A percentile compares a stretch with the other conserved stretches of the same genome.
Evolutionary conservation across 306 rosid species (phyloP).

Genomic region (Vigna nakashimae): DNA sequence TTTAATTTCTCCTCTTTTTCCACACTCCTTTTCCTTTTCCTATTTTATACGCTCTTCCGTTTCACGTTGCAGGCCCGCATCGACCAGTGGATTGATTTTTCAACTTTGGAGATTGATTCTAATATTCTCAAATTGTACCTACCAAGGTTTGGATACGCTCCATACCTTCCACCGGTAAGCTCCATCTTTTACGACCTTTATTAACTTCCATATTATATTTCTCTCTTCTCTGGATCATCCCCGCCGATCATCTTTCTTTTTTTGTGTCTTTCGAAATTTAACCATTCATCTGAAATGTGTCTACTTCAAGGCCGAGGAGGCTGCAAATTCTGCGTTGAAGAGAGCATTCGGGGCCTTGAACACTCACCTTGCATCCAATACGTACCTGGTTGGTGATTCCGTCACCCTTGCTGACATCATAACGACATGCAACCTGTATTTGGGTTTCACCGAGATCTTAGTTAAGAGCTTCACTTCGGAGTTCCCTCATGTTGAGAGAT

Average conservation of each 20-base stretch:
- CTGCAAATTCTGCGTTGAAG: constrained; percentile 59
- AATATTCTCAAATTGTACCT: constrained; percentile 47
- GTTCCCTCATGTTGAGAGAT: constrained; percentile 89
- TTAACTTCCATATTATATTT: neutral
- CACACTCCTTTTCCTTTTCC: neutral
- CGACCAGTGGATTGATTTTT: constrained; percentile 93
- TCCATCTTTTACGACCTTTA: neutral
- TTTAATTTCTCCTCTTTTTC: neutral
- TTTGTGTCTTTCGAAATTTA: too few relatives aligned
- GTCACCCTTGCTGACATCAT: constrained; percentile 87
- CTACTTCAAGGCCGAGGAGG: constrained; percentile 72
- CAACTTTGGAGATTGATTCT: constrained; percentile 77
- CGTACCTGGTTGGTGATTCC: constrained; percentile 78
- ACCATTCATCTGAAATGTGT: neutral
- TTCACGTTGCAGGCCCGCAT: constrained; percentile 62
- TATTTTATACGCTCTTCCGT: neutral
- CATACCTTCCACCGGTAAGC: constrained; percentile 76
- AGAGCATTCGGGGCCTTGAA: constrained; percentile 70
- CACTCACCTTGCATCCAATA: constrained; percentile 72
- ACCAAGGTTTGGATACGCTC: constrained; percentile 53
- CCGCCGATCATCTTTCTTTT: neutral
- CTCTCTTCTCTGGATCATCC: neutral
- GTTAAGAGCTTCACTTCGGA: constrained; percentile 78
- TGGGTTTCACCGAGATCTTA: constrained; percentile 54
- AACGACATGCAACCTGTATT: constrained; percentile 54